A percentile compares a stretch with the other conserved stretches of the same genome.
Conservation (phyloP, 2,329 filamentous ascomycete species). For the Neonectria ditissima region DNA sequence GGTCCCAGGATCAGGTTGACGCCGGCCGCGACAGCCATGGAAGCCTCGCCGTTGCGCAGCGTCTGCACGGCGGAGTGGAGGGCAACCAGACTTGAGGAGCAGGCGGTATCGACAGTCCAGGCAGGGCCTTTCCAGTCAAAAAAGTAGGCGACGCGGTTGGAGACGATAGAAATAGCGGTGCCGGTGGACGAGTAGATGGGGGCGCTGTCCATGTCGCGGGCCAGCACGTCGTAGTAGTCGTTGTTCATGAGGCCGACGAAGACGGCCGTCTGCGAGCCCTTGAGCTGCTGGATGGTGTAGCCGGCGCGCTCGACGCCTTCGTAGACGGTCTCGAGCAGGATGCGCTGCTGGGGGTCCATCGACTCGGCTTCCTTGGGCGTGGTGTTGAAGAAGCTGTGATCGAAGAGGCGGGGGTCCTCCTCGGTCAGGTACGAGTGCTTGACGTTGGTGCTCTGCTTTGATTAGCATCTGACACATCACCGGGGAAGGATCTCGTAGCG, state of each 20-base stretch:
- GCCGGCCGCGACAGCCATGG: constrained; percentile 56
- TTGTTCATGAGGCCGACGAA: constrained; percentile 30
- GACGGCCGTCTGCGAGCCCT: constrained; percentile 27
- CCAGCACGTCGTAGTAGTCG: constrained; percentile 29
- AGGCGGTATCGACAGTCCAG: constrained; percentile 51
- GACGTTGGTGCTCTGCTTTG: constrained; percentile 43
- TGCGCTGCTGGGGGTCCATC: constrained; percentile 57
- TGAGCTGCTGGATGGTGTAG: constrained; percentile 43
- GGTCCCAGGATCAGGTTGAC: constrained; percentile 48
- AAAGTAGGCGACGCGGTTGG: constrained; percentile 44
- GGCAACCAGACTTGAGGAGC: constrained; percentile 47
- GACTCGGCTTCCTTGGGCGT: constrained; percentile 51
- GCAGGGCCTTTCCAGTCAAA: constrained; percentile 50
- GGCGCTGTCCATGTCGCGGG: constrained; percentile 22
- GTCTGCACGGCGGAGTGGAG: constrained; percentile 48
- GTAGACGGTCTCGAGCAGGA: constrained; percentile 54
- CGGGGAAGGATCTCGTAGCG: no score
- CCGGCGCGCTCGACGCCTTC: constrained; percentile 56
- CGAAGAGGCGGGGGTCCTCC: constrained; percentile 48
- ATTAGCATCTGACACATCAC: no score
- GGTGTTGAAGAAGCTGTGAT: constrained; percentile 55
- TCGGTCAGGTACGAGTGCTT: constrained; percentile 41
- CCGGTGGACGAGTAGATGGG: constrained; percentile 3
- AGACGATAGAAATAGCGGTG: constrained; percentile 24
- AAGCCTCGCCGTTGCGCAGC: constrained; percentile 42